Base-by-base conservation (phyloP, 257 asterid genomes). In the Coffea canephora region DNA sequence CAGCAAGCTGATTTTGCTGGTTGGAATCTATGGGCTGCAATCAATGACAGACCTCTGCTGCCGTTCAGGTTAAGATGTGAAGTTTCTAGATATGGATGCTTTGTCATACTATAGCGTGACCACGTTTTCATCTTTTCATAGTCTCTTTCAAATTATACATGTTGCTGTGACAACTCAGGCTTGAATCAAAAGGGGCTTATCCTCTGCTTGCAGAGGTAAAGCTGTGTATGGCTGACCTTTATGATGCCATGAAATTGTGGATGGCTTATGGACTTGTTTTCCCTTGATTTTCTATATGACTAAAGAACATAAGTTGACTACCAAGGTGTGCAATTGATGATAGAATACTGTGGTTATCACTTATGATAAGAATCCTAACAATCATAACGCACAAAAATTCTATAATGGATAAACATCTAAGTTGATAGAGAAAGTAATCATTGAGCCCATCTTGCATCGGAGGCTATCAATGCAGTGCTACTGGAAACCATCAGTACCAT, bases 11-110 rank as follows among this genome's bases (percentile, higher is more conserved):
- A 95, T 87, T 92, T 93, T 83, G 91, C 97, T 27, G 98, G 97
- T 89, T 95, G 99, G 99, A 95, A 93, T 89, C 82, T 95, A 15
- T 95, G 99, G 99, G 99, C 99, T 80, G 97, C 98, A 27, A 95
- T 95, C 76, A 95, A 95, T 80, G 92, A 87, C 79, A 88, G 93
- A 39, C 97, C 97, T 66, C 89, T 95, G 76, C 81, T 95, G 81
- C 98, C 99, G n/a, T 95, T 93, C 86, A 91, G 98, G 99, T 93
- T 69, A 68, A 55, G 78, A 75, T 84, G 54, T 71, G 73, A 34
- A 74, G 39, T 21, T 36, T 36, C 52, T 34, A 13, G 31, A 52
- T 25, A 74, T 31, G 52, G 34, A 54, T 74, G 66, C 45, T 34
- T 73, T 6, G 31, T 65, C 45, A 78, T 69, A 72, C 49, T 76